Base-by-base conservation (phyloP, 176 grass and related monocot species). In the Eremochloa ophiuroides region DNA sequence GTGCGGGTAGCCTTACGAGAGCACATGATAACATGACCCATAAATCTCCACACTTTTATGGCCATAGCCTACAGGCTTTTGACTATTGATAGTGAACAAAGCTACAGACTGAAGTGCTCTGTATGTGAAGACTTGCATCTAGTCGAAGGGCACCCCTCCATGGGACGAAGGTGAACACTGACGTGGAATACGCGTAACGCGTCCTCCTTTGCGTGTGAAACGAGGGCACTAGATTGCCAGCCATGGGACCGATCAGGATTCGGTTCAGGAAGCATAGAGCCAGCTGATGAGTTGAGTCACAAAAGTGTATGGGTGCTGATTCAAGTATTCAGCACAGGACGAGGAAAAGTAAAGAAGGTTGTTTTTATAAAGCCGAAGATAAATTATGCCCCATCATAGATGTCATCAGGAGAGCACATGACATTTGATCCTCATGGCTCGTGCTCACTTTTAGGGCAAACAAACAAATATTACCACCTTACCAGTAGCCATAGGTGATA, bases 341-440 rank as follows among this genome's bases (percentile, higher is more conserved):
- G 25, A 61, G 23, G 11, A 61, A 60, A 28, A 61, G 58, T n/a
- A n/a, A n/a, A n/a, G n/a, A 28, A 13, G 58, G 1, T 28, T 28
- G 4, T 25, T 11, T 12, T 23, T 56, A 61, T 15, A 61, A 61
- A 61, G 58, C 25, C 4, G 4, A 60, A 60, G 58, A 61, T 28
- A 61, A 61, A 28, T 61, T 26, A 61, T 61, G 58, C 10, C 25
- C 58, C 58, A 28, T 56, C 22, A 56, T 61, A 27, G 56, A 60
- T 60, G 56, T 60, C 56, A 60, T 60, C 56, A 60, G 34, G 26
- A 16, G 43, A 72, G 56, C 79, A 83, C 31, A 72, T 87, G 80
- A 42, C 15, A 51, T 77, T 44, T 42, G 15, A 78, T 78, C 65
- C 3, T 28, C 68, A 23, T 64, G 66, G 39, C 38, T 67, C 23